Conservation (phyloP, 768 basidiomycete genomes). For the Lactifluus rugatus region DNA sequence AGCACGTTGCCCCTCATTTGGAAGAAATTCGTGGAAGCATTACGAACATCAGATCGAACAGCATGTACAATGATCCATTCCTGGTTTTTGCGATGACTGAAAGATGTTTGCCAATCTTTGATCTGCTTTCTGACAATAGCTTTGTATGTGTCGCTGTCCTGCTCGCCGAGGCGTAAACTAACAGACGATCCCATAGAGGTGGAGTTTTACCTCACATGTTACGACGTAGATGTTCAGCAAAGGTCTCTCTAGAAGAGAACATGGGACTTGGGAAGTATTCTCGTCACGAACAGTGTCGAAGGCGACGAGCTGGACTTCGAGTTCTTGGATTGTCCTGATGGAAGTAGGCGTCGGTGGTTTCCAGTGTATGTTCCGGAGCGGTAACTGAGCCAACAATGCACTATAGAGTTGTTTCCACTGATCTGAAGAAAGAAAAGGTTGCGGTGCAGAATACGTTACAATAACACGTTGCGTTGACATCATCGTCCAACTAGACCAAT, state of each 20-base stretch:
- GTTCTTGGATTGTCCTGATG: conserved; percentile 79
- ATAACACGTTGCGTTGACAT: conserved; percentile 45
- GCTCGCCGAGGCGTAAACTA: conserved; percentile 8
- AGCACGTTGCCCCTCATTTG: conserved; percentile 77
- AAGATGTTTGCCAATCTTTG: conserved; percentile 76
- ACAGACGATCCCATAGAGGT: conserved; percentile 11
- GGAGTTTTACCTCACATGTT: conserved; percentile 66
- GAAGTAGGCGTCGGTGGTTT: conserved; percentile 61
- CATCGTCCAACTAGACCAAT: conserved; percentile 19
- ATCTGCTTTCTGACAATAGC: conserved; percentile 72
- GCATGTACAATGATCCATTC: conserved; percentile 93
- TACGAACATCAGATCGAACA: conserved; percentile 58
- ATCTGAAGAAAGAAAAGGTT: conserved; percentile 54
- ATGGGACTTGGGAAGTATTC: conserved; percentile 63
- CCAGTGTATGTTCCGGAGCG: conserved; percentile 90
- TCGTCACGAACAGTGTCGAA: conserved; percentile 65
- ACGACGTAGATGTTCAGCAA: conserved; percentile 81
- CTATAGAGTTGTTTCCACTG: conserved; percentile 63
- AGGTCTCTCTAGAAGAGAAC: conserved; percentile 75
- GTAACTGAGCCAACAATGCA: conserved; percentile 61
- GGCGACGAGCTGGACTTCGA: conserved; percentile 65
- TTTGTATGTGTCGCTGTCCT: conserved; percentile 72
- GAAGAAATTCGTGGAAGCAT: conserved; percentile 58
- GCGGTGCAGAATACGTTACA: conserved; percentile 59
- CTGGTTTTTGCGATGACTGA: conserved; percentile 65